Conservation (phyloP, 345 rosid species). For the Syzygium jambos region DNA sequence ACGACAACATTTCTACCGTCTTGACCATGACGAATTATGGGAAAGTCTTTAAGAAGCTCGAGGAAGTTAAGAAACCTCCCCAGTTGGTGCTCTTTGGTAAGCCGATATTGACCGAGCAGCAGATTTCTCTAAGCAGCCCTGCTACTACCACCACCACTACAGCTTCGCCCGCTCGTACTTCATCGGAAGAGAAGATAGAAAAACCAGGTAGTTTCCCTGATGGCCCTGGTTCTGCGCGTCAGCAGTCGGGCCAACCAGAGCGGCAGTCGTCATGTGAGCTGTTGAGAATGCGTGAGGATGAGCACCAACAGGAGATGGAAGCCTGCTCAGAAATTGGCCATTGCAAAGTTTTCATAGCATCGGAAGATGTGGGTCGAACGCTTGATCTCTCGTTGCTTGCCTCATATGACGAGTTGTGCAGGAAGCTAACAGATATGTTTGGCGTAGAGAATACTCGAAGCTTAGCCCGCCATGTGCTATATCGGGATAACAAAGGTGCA, state of each 20-base stretch:
- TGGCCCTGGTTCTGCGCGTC: conserved; percentile 25
- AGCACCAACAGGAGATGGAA: conserved; percentile 19
- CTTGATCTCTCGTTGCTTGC: conserved; percentile 35
- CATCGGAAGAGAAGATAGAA: conserved; percentile 26
- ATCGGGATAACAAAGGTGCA: conserved; percentile 26
- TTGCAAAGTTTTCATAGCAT: conserved; percentile 54
- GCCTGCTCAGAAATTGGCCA: conserved; percentile 25
- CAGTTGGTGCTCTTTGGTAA: conserved; percentile 58
- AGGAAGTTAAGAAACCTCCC: conserved; percentile 23
- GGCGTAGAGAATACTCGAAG: conserved; percentile 25
- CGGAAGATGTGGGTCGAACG: conserved; percentile 50
- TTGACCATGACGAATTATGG: conserved; percentile 35
- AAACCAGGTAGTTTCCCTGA: conserved; percentile 17
- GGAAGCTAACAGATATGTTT: conserved; percentile 42
- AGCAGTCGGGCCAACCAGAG: conserved; percentile 15
- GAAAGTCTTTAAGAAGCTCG: conserved; percentile 23
- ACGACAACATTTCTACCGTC: conserved; percentile 32
- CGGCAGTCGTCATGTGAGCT: background rate
- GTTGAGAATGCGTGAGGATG: conserved; percentile 15
- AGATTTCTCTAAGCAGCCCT: conserved; percentile 30
- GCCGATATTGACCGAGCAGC: conserved; percentile 42
- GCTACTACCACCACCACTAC: conserved; percentile 11
- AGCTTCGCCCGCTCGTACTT: conserved; percentile 15
- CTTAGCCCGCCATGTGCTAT: conserved; percentile 21
- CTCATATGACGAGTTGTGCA: conserved; percentile 33